Conservation (phyloP, 352 stramenopile species). For the Pythium plurisporium region DNA sequence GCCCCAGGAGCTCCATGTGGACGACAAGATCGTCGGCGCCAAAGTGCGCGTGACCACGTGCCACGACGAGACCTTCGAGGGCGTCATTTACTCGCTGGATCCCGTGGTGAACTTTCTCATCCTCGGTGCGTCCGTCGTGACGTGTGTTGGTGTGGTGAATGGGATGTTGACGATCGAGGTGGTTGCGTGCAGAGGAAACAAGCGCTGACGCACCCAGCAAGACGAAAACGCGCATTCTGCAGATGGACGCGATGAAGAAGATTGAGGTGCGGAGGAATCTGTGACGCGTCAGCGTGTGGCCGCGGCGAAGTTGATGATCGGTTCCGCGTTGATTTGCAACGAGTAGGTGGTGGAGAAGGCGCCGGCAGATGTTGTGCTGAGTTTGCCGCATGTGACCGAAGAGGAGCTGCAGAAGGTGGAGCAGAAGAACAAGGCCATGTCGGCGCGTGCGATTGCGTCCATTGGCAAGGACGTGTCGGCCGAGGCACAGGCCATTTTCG, state of each 20-base stretch:
- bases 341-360: slow-evolving; percentile 51
- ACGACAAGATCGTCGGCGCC: slow-evolving; percentile 56
- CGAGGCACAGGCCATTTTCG: slow-evolving; percentile 78
- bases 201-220: slow-evolving; percentile 33
- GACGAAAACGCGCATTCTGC: slow-evolving; percentile 69
- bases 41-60: slow-evolving; percentile 58
- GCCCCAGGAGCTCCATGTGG: slow-evolving; percentile 54
- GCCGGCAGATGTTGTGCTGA: slow-evolving; percentile 37
- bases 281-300: too few species aligned
- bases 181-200: slow-evolving; percentile 42
- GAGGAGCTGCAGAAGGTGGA: slow-evolving; percentile 72
- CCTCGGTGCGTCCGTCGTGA: slow-evolving; percentile 37
- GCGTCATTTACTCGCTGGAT: slow-evolving; percentile 75
- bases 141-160: not conserved
- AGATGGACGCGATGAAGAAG: slow-evolving; percentile 64
- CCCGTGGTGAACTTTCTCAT: slow-evolving; percentile 76
- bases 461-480: slow-evolving; percentile 71
- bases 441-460: slow-evolving; percentile 66
- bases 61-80: slow-evolving; percentile 52
- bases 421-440: slow-evolving; percentile 66
- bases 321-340: not conserved
- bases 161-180: not conserved
- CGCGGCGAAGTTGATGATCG: too few species aligned
- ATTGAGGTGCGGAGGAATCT: slow-evolving; percentile 36
- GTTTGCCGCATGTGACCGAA: slow-evolving; percentile 50